These are phyloP conservation scores for Salvia sclarea DNA, from an alignment of 305 asterid genomes.

Conservation along the genomic window DNA sequence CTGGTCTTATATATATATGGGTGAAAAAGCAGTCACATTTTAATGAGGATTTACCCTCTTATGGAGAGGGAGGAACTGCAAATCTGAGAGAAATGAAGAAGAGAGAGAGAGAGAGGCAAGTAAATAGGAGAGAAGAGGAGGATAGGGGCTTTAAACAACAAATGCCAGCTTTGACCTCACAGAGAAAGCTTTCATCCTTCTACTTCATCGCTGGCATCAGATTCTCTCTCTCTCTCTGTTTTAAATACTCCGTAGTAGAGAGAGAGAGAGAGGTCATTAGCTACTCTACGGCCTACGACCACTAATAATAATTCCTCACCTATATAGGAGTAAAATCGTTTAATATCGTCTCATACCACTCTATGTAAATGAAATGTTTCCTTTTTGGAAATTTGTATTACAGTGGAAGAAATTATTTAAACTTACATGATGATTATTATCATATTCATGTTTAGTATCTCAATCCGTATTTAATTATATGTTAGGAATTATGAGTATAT, in stretches of 20 bases:
- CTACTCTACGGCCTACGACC: conserved; percentile 10
- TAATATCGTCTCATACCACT: no score
- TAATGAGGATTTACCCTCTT: conserved; percentile 30
- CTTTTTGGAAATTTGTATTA: no score
- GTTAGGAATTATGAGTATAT: background rate
- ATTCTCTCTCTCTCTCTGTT: conserved; percentile 25
- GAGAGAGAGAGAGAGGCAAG: conserved; percentile 16
- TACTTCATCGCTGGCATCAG: conserved; percentile 75
- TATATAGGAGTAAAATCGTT: no score
- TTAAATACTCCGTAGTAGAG: conserved; percentile 5
- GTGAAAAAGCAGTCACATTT: conserved; percentile 28
- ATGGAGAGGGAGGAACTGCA: conserved; percentile 22
- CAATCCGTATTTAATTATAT: background rate
- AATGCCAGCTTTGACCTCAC: conserved; percentile 76
- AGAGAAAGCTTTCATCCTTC: conserved; percentile 50
- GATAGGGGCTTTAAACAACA: conserved; percentile 40
- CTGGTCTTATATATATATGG: conserved; percentile 4
- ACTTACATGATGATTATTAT: no score
- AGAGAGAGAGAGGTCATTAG: conserved; percentile 21
- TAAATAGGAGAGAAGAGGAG: conserved; percentile 30
- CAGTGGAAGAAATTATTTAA: no score
- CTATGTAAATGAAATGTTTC: no score
- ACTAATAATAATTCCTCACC: no score
- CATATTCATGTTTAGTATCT: no score
- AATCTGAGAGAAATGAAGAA: conserved; percentile 20